These are phyloP conservation scores for Citrus reticulata DNA, from an alignment of 345 rosid species.

Conservation along the genomic window DNA sequence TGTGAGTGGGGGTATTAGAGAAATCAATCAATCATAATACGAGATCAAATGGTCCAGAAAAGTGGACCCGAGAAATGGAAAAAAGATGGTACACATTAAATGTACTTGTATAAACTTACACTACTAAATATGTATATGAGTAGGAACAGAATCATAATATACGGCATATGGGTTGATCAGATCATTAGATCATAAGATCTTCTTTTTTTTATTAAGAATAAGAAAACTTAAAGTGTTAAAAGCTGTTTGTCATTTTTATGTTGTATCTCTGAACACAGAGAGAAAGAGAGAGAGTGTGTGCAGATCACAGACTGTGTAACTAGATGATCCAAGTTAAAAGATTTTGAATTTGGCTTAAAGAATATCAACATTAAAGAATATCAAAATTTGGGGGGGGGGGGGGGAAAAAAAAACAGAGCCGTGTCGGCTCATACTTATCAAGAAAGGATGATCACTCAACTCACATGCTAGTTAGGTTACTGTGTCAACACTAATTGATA, in stretches of 20 bases:
- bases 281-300: neutral
- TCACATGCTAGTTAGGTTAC: slow-evolving; percentile 30
- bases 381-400: too few species aligned
- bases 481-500: neutral
- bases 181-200: neutral
- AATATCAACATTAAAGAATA: too few species aligned
- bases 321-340: slow-evolving; percentile 18
- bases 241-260: slow-evolving; percentile 19
- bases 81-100: slow-evolving; percentile 25
- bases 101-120: slow-evolving; percentile 17
- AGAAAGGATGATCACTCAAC: slow-evolving; percentile 10
- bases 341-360: neutral
- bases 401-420: neutral
- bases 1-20: slow-evolving; percentile 21
- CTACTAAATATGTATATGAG: neutral
- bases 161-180: slow-evolving; percentile 3
- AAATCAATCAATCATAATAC: slow-evolving; percentile 16
- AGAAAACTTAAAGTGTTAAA: slow-evolving; percentile 9
- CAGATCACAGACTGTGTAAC: slow-evolving; percentile 18
- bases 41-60: slow-evolving; percentile 14
- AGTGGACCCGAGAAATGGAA: neutral
- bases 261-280: neutral
- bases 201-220: neutral
- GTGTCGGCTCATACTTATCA: slow-evolving; percentile 32
- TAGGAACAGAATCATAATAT: neutral